Percentiles rank a stretch among this genome's conserved stretches.
Evolutionary conservation across 495 filamentous ascomycete genomes (phyloP).

Genomic region (Staphylotrichum longicolle): DNA sequence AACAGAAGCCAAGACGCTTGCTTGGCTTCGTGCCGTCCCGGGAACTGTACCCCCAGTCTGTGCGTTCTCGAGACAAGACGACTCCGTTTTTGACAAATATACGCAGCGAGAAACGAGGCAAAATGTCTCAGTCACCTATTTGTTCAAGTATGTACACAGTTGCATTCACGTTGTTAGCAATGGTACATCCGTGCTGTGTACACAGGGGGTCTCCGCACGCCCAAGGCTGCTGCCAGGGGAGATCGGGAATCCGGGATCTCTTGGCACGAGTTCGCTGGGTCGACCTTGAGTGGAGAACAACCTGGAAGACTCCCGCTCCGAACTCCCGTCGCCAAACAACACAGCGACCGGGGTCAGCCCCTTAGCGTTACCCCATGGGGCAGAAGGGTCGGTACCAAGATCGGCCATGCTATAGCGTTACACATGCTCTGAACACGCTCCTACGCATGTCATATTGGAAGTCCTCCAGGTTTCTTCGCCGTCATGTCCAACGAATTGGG

Average conservation of each 20-base stretch:
- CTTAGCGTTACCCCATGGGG: too few relatives aligned
- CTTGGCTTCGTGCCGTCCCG: conserved; percentile 3
- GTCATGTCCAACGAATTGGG: background rate
- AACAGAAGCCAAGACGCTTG: background rate
- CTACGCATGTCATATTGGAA: background rate
- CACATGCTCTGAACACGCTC: too few relatives aligned
- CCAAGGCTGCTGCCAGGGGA: background rate
- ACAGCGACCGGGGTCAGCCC: background rate
- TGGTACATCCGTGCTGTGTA: too few relatives aligned
- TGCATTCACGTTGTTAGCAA: too few relatives aligned
- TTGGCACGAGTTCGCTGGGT: background rate
- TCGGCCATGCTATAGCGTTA: too few relatives aligned
- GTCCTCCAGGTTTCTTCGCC: background rate
- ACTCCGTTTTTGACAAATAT: too few relatives aligned
- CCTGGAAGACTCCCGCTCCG: background rate
- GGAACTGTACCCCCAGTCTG: conserved; percentile 9
- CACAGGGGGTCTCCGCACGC: too few relatives aligned
- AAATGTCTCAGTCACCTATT: too few relatives aligned
- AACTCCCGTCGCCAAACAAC: background rate
- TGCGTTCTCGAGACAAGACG: background rate
- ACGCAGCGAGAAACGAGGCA: too few relatives aligned
- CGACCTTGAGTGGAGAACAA: background rate
- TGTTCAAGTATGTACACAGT: too few relatives aligned
- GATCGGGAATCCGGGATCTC: background rate
- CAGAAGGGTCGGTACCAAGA: too few relatives aligned